Evolutionary conservation across 768 basidiomycete genomes (phyloP).

Genomic region (Naganishia kalamii): DNA sequence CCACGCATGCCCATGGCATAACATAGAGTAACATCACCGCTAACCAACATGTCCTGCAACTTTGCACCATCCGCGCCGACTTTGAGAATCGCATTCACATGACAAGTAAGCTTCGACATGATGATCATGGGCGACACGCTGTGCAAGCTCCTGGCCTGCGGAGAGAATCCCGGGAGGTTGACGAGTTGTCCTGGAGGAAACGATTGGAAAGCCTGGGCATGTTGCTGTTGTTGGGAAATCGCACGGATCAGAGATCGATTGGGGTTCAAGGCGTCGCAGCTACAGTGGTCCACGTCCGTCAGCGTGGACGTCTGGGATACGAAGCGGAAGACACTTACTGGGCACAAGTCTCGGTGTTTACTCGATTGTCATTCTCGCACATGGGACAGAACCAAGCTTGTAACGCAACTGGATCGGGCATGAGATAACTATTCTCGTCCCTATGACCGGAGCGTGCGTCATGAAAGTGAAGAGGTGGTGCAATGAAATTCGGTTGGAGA

Average conservation of each 20-base stretch:
- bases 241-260: slow-evolving; percentile 15
- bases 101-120: slow-evolving; percentile 14
- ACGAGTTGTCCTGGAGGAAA: slow-evolving; percentile 1
- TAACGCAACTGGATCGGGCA: not conserved
- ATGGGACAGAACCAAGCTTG: slow-evolving; percentile 2
- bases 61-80: slow-evolving; percentile 15
- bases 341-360: slow-evolving; percentile 7
- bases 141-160: not conserved
- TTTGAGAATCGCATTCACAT: slow-evolving; percentile 16
- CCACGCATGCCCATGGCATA: slow-evolving; percentile 25
- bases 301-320: not conserved
- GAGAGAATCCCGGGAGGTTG: not conserved
- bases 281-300: not conserved
- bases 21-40: slow-evolving; percentile 20
- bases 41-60: slow-evolving; percentile 19
- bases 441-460: not conserved
- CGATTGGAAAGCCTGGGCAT: not conserved
- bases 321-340: not conserved
- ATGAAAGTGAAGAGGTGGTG: not conserved
- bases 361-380: not conserved
- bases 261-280: slow-evolving; percentile 12
- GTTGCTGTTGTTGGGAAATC: slow-evolving; percentile 12
- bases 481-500: not conserved
- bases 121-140: slow-evolving; percentile 15
- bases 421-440: not conserved